A percentile compares a stretch with the other conserved stretches of the same genome.
These are phyloP conservation scores for Cladosporium sp. DNA, from an alignment of 2,329 filamentous ascomycete species.

Conservation along the genomic window DNA sequence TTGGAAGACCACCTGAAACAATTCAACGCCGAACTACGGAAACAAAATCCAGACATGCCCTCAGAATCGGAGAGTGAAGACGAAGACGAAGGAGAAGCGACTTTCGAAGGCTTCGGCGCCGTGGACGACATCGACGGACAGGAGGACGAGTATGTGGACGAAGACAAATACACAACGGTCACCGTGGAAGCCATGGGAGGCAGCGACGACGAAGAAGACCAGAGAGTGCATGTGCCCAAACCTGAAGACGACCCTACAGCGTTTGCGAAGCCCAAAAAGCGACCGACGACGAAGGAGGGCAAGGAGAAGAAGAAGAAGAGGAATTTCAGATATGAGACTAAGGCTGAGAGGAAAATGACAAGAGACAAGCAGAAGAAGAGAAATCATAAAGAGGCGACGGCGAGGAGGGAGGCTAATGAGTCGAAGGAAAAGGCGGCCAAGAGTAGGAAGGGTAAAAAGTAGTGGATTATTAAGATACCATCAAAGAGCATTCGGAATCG, in stretches of 20 bases:
- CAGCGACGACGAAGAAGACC: constrained; percentile 55
- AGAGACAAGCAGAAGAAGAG: constrained; percentile 61
- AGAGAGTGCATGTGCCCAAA: constrained; percentile 25
- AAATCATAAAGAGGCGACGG: constrained; percentile 67
- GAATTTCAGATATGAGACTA: constrained; percentile 91
- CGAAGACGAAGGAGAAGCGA: constrained; percentile 18
- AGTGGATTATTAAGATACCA: neutral
- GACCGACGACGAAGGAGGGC: constrained; percentile 50
- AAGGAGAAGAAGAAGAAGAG: constrained; percentile 63
- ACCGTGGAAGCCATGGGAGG: constrained; percentile 86
- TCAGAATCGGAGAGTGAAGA: constrained; percentile 31
- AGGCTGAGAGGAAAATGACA: constrained; percentile 67
- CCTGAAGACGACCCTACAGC: constrained; percentile 23
- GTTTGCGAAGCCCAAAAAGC: constrained; percentile 33
- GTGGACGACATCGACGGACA: constrained; percentile 39
- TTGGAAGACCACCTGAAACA: constrained; percentile 76
- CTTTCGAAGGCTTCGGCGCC: constrained; percentile 11
- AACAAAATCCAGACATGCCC: constrained; percentile 46
- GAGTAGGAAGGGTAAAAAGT: constrained; percentile 12
- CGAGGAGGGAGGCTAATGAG: constrained; percentile 30
- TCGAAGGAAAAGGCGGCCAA: constrained; percentile 9
- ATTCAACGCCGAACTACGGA: constrained; percentile 66
- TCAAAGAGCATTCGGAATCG: neutral
- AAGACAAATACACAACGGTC: constrained; percentile 92
- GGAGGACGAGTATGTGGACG: constrained; percentile 92